Base-by-base conservation (phyloP, 73 alveolate genomes). In the Paramecium biaurelia region DNA sequence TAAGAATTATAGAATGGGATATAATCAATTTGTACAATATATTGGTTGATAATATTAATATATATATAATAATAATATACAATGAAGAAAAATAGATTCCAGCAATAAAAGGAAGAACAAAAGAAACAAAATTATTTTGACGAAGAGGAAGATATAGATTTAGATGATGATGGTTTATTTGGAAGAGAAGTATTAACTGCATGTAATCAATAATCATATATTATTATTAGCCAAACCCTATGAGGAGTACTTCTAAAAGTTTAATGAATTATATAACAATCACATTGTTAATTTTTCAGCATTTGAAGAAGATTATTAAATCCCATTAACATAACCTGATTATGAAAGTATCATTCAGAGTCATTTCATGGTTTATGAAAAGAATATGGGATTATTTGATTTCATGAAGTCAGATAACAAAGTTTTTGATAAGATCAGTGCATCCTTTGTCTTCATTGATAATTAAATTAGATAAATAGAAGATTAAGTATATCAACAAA, bases 351-450 rank as follows among this genome's bases (percentile, higher is more conserved):
- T 89, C 10, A 72, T 45, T 11, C 32, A 70, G 37, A 58, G 68
- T 28, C 94, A 89, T 89, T 89, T 89, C 28, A 89, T 70, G 85
- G 90, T 89, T 26, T 45, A 89, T 72, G 94, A 70, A 89, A 89
- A 70, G 23, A 23, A 38, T 7, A 34, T 26, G 30, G 85, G 87
- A 23, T 70, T 57, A 26, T 59, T 59, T 21, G 74, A 86, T 63
- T 59, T 59, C 30, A 59, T 58, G 76, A 58, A 32, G 70, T 38
- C 86, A 15, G 85, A 59, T n/a, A 59, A 38, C 42, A 86, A 86
- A 28, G 14, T 38, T 18, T 59, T 35, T 47, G 86, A 87, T 37
- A 87, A 63, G 26, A 87, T 67, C 2, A 11, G 90, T 59, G 68
- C 43, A 14, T 68, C 58, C n/a, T 34, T 76, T n/a, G 49, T 59